These are phyloP conservation scores for Termitomyces sp. DNA, from an alignment of 768 basidiomycete species.

Conservation along the genomic window DNA sequence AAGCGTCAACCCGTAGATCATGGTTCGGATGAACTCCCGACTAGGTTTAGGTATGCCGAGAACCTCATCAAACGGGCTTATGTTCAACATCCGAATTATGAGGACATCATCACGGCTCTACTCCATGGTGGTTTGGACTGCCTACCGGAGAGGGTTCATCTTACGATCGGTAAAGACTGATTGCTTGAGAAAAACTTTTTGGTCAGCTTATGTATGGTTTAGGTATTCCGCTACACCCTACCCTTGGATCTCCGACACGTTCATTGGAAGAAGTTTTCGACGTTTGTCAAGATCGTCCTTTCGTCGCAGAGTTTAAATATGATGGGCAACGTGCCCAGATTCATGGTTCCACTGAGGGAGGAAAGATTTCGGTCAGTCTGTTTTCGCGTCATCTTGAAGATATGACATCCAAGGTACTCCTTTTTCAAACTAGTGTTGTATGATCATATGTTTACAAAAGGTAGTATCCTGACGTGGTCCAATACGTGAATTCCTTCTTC, in stretches of 20 bases:
- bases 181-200: neutral
- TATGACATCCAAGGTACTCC: slow-evolving; percentile 81
- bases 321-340: slow-evolving; percentile 87
- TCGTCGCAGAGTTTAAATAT: slow-evolving; percentile 88
- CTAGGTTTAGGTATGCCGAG: slow-evolving; percentile 55
- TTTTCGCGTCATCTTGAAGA: slow-evolving; percentile 91
- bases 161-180: slow-evolving; percentile 59
- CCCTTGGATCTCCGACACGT: slow-evolving; percentile 82
- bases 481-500: slow-evolving; percentile 52
- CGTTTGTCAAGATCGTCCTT: slow-evolving; percentile 59
- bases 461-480: slow-evolving; percentile 81
- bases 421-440: neutral
- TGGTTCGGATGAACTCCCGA: slow-evolving; percentile 31
- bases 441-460: neutral
- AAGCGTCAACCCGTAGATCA: slow-evolving; percentile 21
- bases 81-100: slow-evolving; percentile 75
- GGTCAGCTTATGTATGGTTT: neutral
- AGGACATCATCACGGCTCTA: slow-evolving; percentile 60
- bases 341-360: slow-evolving; percentile 43
- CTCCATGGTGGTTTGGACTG: slow-evolving; percentile 58
- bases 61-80: slow-evolving; percentile 67
- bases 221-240: slow-evolving; percentile 82
- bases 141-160: slow-evolving; percentile 55
- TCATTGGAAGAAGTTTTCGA: slow-evolving; percentile 84
- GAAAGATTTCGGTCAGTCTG: slow-evolving; percentile 45